Evolutionary conservation across 2,329 filamentous ascomycete species (phyloP).

Genomic region (Cercospora berteroae): DNA sequence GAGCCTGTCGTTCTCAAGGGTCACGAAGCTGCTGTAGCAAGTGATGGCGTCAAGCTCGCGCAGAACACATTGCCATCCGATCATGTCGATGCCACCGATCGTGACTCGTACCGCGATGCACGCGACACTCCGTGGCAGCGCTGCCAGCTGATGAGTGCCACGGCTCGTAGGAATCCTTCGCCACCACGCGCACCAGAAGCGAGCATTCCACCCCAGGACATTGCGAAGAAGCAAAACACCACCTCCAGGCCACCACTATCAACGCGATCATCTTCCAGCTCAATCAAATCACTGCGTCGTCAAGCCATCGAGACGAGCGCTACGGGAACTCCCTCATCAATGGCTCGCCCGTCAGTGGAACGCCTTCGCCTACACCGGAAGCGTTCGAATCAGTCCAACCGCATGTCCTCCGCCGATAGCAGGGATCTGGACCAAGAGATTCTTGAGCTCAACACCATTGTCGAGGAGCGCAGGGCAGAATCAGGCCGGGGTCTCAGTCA

Average conservation of each 20-base stretch:
- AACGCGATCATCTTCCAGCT: slow-evolving; percentile 29
- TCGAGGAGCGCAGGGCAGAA: slow-evolving; percentile 48
- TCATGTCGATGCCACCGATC: slow-evolving; percentile 1
- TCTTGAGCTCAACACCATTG: slow-evolving; percentile 50
- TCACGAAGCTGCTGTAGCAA: slow-evolving; percentile 3
- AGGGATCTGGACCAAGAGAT: slow-evolving; percentile 46
- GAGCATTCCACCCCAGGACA: not conserved
- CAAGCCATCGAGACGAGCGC: slow-evolving; percentile 29
- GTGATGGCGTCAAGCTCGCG: slow-evolving; percentile 2
- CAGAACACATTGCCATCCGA: not conserved
- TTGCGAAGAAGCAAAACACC: not conserved
- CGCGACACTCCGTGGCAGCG: slow-evolving; percentile 19
- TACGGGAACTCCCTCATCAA: slow-evolving; percentile 11
- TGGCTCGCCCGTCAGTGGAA: slow-evolving; percentile 29
- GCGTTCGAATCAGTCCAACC: slow-evolving; percentile 31
- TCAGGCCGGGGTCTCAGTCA: slow-evolving; percentile 28
- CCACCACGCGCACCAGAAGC: slow-evolving; percentile 2
- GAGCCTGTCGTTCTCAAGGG: slow-evolving; percentile 30
- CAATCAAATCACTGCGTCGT: slow-evolving; percentile 40
- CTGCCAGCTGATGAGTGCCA: slow-evolving; percentile 17
- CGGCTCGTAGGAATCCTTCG: slow-evolving; percentile 3
- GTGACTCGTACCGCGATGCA: slow-evolving; percentile 13
- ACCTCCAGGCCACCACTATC: slow-evolving; percentile 18
- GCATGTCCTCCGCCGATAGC: slow-evolving; percentile 15
- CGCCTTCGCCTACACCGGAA: slow-evolving; percentile 40